A percentile compares a stretch with the other conserved stretches of the same genome.
Evolutionary conservation across 208 protist species (phyloP).

Genomic region (Polymyxa betae): DNA sequence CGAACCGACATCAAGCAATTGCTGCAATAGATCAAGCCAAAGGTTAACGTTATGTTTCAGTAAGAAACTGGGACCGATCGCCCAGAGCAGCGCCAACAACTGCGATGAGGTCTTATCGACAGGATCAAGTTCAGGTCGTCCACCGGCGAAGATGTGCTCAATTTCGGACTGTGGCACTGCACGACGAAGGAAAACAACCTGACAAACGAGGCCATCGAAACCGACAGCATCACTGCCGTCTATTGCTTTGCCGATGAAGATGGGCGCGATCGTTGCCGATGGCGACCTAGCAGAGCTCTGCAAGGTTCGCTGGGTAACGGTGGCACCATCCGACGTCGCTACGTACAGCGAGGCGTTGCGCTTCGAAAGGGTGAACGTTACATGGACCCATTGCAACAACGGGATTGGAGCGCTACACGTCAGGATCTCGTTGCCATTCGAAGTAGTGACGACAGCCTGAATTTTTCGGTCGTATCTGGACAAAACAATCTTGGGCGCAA

Average conservation of each 20-base stretch:
- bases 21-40: not conserved
- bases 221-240: conserved; percentile 8
- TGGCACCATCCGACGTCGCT: not conserved
- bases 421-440: conserved; percentile 1
- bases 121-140: not conserved
- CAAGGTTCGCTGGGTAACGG: not conserved
- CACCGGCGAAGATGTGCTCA: not conserved
- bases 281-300: not conserved
- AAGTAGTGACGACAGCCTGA: not conserved
- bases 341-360: not conserved
- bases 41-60: not conserved
- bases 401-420: not conserved
- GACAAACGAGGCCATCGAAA: not conserved
- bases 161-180: not conserved
- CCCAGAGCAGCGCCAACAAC: conserved; percentile 28
- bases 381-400: not conserved
- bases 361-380: not conserved
- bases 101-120: not conserved
- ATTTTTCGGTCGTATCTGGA: conserved; percentile 29
- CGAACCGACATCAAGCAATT: not conserved
- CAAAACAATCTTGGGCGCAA: not conserved
- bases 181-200: conserved; percentile 31
- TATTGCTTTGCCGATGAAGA: conserved; percentile 41
- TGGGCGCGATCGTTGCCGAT: not conserved
- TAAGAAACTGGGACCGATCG: not conserved